These are phyloP conservation scores for Kodamaea jinghongensis DNA, from an alignment of 805 yeast genomes.

Conservation along the genomic window DNA sequence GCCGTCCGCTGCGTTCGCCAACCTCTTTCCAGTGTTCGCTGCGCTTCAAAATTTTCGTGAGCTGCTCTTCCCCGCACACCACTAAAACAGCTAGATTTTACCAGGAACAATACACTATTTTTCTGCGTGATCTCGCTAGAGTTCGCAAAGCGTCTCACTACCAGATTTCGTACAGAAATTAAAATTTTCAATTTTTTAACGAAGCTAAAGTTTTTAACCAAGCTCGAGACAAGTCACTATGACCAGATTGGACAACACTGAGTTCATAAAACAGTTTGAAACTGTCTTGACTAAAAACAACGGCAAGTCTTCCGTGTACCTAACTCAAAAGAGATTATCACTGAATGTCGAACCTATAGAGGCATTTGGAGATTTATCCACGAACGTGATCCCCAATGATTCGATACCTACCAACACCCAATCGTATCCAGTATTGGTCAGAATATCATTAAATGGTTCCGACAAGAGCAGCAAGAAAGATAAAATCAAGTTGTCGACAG, in stretches of 20 bases:
- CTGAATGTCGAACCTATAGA: conserved; percentile 20
- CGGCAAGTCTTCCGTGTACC: conserved; percentile 52
- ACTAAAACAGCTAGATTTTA: too few relatives aligned
- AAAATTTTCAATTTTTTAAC: too few relatives aligned
- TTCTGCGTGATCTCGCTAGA: too few relatives aligned
- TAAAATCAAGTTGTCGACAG: conserved; percentile 67
- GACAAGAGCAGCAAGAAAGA: conserved; percentile 38
- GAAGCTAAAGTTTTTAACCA: too few relatives aligned
- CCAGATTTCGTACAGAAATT: too few relatives aligned
- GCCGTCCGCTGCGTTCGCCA: too few relatives aligned
- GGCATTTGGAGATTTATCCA: conserved; percentile 28
- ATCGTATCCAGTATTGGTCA: conserved; percentile 61
- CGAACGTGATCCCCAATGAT: conserved; percentile 28
- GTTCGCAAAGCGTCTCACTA: too few relatives aligned
- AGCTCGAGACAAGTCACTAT: conserved; percentile 3
- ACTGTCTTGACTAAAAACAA: conserved; percentile 19
- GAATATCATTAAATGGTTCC: conserved; percentile 58
- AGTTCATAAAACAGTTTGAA: conserved; percentile 18
- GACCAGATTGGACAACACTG: conserved; percentile 16
- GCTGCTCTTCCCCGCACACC: too few relatives aligned
- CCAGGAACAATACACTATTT: too few relatives aligned
- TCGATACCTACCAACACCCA: conserved; percentile 19
- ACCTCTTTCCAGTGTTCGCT: too few relatives aligned
- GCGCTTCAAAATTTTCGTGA: too few relatives aligned
- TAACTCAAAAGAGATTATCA: conserved; percentile 56